Evolutionary conservation across 179 eudicot genomes (phyloP), one percentile per base, ranked within the genome.

Genomic region (Nepenthes alata): DNA sequence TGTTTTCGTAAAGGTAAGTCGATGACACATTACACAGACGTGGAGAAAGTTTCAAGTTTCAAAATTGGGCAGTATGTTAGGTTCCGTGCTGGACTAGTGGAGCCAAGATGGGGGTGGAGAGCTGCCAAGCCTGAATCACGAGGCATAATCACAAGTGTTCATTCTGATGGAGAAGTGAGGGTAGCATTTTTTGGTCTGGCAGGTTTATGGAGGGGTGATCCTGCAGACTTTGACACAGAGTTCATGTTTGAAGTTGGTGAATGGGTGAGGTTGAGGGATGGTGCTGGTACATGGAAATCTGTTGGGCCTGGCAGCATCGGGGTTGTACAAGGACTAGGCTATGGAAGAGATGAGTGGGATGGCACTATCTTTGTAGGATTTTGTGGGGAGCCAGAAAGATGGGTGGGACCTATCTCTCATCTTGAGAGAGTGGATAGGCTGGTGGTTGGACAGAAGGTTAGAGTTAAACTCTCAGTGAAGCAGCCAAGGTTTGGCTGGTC

Each of bases 81-180:
- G 60, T 90, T 93, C 66, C 78, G 95, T 49, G 67, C 59, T 58
- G 98, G 85, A 53, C 72, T 87, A 45, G 57, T 58, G 44, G 98
- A 89, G 81, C 98, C 98, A 59, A 77, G 98, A 68, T 87, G 98
- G 97, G 98, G 97, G 13, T 93, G 98, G 98, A 81, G 95, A 78
- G 94, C 88, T 34, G 80, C 91, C 57, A 74, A 75, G 36, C 74
- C 83, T 35, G 70, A 75, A 63, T 93, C 95, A 2, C 87, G 76
- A 59, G 98, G 98, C 64, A 81, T 93, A 44, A 78, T 93, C 61
- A 80, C 85, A 9, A 69, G 81, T 72, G 86, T 89, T 16, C 90
- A 87, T 74, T 93, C 95, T 41, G 87, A 85, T 73, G 95, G 95
- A 69, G 98, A 93, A 78, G 83, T 87, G 58, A 80, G 98, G 68